Conservation (phyloP, 257 asterid species). For the Eucommia ulmoides region DNA sequence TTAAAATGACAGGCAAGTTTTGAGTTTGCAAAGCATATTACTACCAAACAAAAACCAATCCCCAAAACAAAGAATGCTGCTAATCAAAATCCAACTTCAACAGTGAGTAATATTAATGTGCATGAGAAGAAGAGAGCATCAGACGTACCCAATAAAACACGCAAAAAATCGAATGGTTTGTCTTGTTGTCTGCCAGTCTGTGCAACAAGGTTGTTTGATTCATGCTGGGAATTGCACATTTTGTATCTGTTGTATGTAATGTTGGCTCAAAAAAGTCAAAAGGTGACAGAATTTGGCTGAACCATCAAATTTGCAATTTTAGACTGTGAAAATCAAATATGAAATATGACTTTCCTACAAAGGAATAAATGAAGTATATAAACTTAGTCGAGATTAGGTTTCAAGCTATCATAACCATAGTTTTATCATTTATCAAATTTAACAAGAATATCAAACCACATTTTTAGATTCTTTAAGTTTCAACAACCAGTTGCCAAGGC, state of each 20-base stretch:
- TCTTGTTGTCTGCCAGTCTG: slow-evolving; percentile 16
- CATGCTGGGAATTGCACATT: slow-evolving; percentile 8
- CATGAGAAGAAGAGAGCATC: background rate
- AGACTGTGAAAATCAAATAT: too few species aligned
- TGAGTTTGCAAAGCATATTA: too few species aligned
- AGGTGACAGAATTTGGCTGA: background rate
- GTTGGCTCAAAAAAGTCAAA: background rate
- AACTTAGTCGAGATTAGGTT: too few species aligned
- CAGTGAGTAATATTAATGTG: background rate
- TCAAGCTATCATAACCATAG: too few species aligned
- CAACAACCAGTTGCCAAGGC: too few species aligned
- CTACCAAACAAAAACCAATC: too few species aligned
- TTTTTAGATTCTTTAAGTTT: too few species aligned
- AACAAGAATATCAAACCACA: too few species aligned
- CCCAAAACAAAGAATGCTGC: background rate
- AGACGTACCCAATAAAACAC: slow-evolving; percentile 33
- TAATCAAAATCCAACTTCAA: background rate
- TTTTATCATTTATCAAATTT: too few species aligned
- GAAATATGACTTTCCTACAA: background rate
- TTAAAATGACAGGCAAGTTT: too few species aligned
- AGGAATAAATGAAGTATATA: too few species aligned
- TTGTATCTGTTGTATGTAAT: slow-evolving; percentile 18
- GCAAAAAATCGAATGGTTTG: slow-evolving; percentile 30
- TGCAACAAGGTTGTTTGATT: slow-evolving; percentile 14
- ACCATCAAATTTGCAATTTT: too few species aligned